These are phyloP conservation scores for Rhinocladiella similis DNA, from an alignment of 2,329 filamentous ascomycete species.

Conservation along the genomic window DNA sequence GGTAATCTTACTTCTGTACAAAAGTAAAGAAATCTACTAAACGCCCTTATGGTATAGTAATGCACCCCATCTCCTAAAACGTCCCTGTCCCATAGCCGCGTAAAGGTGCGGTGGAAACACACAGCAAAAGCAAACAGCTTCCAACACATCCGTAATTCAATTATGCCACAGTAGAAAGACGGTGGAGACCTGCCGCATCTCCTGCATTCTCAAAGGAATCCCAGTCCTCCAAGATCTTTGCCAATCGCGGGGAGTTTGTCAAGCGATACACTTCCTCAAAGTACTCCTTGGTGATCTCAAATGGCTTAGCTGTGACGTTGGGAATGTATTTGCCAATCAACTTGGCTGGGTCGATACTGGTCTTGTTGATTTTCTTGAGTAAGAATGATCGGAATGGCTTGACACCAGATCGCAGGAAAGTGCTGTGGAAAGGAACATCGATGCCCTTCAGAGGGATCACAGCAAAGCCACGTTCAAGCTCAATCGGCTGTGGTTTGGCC, in stretches of 20 bases:
- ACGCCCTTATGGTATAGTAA: background rate
- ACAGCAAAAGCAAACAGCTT: background rate
- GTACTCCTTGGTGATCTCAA: conserved; percentile 96
- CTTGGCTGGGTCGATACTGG: conserved; percentile 95
- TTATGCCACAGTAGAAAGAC: conserved; percentile 27
- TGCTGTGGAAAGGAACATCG: conserved; percentile 96
- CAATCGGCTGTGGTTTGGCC: conserved; percentile 82
- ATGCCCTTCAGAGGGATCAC: conserved; percentile 97
- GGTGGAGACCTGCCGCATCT: conserved; percentile 13
- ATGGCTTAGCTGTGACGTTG: conserved; percentile 94
- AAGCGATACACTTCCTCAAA: conserved; percentile 97
- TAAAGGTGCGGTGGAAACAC: background rate
- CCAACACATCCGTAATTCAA: background rate
- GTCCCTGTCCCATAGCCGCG: background rate
- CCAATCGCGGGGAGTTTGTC: conserved; percentile 70
- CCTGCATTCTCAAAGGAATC: conserved; percentile 62
- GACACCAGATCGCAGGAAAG: conserved; percentile 94
- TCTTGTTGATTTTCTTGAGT: conserved; percentile 99
- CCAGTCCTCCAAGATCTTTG: conserved; percentile 74
- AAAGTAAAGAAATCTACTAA: conserved; percentile 19
- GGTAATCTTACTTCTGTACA: background rate
- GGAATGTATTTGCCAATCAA: conserved; percentile 98
- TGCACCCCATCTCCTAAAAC: background rate
- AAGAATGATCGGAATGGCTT: conserved; percentile 98
- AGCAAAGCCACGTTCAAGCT: conserved; percentile 91